Evolutionary conservation across 2,329 filamentous ascomycete species (phyloP).

Genomic region (Colletotrichum plurivorum): DNA sequence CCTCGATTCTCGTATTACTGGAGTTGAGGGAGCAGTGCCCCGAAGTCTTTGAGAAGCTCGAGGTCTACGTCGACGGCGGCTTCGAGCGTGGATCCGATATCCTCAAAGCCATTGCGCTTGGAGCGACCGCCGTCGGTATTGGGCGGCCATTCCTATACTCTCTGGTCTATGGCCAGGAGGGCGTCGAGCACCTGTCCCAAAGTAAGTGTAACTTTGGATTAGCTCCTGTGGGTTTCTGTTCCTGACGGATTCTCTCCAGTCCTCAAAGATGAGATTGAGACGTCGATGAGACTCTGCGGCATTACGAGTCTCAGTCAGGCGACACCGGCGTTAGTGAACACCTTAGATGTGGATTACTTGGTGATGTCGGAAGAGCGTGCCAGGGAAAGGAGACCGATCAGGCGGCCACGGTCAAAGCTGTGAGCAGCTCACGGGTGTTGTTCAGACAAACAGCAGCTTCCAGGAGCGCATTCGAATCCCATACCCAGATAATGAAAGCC

Average conservation of each 20-base stretch:
- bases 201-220: neutral
- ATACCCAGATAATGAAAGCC: neutral
- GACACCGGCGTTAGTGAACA: conserved; percentile 48
- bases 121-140: conserved; percentile 74
- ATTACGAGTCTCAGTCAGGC: conserved; percentile 48
- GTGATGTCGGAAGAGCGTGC: conserved; percentile 40
- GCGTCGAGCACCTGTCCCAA: conserved; percentile 60
- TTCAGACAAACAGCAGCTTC: neutral
- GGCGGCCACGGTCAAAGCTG: conserved; percentile 7
- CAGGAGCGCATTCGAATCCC: neutral
- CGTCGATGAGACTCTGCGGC: conserved; percentile 47
- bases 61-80: conserved; percentile 76
- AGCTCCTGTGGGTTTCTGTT: neutral
- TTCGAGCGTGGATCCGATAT: conserved; percentile 76
- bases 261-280: conserved; percentile 50
- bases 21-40: conserved; percentile 65
- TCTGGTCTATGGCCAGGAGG: conserved; percentile 56
- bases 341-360: conserved; percentile 49
- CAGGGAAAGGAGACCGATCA: conserved; percentile 4
- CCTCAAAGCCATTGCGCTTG: conserved; percentile 79
- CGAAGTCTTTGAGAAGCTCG: conserved; percentile 42
- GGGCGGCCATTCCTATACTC: conserved; percentile 75
- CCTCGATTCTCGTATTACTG: conserved; percentile 39
- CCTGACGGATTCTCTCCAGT: neutral
- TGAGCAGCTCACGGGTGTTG: neutral